phyloP scores from a whole-genome alignment of 768 basidiomycete species.

The Saitozyma podzolica region DNA sequence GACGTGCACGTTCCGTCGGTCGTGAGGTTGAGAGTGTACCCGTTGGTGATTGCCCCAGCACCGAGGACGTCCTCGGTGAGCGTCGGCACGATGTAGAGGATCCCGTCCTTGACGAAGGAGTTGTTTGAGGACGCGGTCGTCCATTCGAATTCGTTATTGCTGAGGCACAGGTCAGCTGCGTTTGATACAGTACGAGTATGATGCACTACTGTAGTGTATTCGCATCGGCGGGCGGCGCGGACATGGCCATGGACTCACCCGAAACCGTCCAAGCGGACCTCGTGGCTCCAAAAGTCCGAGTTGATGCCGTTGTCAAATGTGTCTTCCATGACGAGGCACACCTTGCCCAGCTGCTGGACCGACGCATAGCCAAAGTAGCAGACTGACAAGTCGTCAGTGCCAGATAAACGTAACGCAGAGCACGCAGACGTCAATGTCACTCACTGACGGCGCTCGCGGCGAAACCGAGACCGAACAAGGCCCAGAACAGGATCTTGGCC shows the following conservation, averaged over 20 bases:
- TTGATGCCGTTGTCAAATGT: constrained; percentile 59
- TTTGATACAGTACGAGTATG: no score
- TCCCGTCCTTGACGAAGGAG: constrained; percentile 63
- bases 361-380: constrained; percentile 56
- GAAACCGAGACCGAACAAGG: constrained; percentile 54
- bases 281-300: constrained; percentile 65
- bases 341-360: constrained; percentile 49
- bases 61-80: constrained; percentile 68
- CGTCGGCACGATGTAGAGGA: constrained; percentile 80
- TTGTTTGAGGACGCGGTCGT: constrained; percentile 67
- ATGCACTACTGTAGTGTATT: constrained; percentile 34
- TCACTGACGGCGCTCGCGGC: not conserved
- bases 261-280: constrained; percentile 60
- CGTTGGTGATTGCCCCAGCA: constrained; percentile 58
- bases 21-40: constrained; percentile 74
- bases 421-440: not conserved
- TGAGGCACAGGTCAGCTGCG: constrained; percentile 55
- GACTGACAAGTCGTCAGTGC: constrained; percentile 27
- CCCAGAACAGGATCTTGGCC: constrained; percentile 58
- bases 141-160: constrained; percentile 81
- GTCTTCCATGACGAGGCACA: constrained; percentile 69
- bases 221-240: no score
- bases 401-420: not conserved
- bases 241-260: not conserved
- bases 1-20: constrained; percentile 65